Evolutionary conservation across 2,329 filamentous ascomycete species (phyloP).

Genomic region (Colletotrichum ledebouriae): DNA sequence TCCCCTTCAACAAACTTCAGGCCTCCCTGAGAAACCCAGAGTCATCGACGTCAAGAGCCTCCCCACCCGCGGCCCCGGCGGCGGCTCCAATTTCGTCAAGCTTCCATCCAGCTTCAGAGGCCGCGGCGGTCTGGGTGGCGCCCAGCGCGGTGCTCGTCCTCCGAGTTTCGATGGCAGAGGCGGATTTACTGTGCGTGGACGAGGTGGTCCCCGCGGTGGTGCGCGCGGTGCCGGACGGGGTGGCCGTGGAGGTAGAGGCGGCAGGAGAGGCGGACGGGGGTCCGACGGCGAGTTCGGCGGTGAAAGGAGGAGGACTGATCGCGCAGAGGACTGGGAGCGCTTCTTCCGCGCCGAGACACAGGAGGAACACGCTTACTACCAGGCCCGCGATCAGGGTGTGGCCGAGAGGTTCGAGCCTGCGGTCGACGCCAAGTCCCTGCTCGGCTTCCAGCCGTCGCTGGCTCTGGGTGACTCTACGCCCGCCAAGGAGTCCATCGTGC

Average conservation of each 20-base stretch:
- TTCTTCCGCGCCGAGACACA: conserved; percentile 43
- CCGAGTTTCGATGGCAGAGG: conserved; percentile 8
- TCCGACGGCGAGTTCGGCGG: conserved; percentile 28
- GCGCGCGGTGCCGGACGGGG: conserved; percentile 36
- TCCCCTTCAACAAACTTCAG: background rate
- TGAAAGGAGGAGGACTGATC: conserved; percentile 28
- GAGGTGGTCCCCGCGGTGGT: conserved; percentile 28
- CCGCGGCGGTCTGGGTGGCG: conserved; percentile 29
- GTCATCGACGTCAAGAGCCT: conserved; percentile 57
- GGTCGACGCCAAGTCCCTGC: conserved; percentile 9
- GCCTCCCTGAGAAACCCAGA: background rate
- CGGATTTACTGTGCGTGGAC: conserved; percentile 31
- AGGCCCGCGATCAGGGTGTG: conserved; percentile 44
- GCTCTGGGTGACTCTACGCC: conserved; percentile 41
- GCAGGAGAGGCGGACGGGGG: conserved; percentile 37
- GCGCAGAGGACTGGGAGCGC: conserved; percentile 27
- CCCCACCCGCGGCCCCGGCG: conserved; percentile 45
- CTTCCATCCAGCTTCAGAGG: conserved; percentile 33
- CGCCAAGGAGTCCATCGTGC: background rate
- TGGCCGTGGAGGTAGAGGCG: conserved; percentile 44
- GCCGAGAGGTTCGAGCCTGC: conserved; percentile 47
- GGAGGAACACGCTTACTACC: conserved; percentile 47
- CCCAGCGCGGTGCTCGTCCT: no score
- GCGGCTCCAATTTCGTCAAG: conserved; percentile 35
- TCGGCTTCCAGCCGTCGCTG: conserved; percentile 47